These are phyloP conservation scores for Cymbopogon flexuosus DNA, from an alignment of 202 grass and related monocot species.

Conservation along the genomic window DNA sequence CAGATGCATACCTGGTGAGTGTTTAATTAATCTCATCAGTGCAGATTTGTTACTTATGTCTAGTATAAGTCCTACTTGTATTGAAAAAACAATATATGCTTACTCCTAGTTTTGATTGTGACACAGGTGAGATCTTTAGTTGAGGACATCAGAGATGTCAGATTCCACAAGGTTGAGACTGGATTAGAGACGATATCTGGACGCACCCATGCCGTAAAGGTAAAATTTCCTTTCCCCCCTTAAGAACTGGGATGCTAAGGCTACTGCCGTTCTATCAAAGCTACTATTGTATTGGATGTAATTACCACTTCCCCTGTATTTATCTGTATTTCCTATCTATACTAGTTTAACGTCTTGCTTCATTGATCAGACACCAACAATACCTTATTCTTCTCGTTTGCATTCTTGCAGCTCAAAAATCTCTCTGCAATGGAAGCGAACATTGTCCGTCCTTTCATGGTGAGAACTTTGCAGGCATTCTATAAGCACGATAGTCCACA, in stretches of 20 bases:
- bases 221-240: slow-evolving; percentile 2
- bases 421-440: slow-evolving; percentile 97
- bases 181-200: slow-evolving; percentile 89
- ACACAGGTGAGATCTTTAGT: slow-evolving; percentile 83
- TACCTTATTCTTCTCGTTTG: not conserved
- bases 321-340: not conserved
- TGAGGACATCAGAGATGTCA: slow-evolving; percentile 97
- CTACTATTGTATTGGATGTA: not conserved
- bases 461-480: slow-evolving; percentile 80
- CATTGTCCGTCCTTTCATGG: slow-evolving; percentile 82
- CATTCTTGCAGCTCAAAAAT: slow-evolving; percentile 77
- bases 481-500: slow-evolving; percentile 89
- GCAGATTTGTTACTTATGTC: slow-evolving; percentile 4
- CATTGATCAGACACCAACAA: not conserved
- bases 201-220: slow-evolving; percentile 96
- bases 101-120: not conserved
- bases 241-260: not conserved
- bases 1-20: slow-evolving; percentile 85
- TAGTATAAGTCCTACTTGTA: not conserved
- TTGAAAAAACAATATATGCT: not conserved
- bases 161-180: slow-evolving; percentile 92
- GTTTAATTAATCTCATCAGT: not conserved
- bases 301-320: not conserved
- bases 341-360: slow-evolving; percentile 3
- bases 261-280: not conserved